These are phyloP conservation scores for Trifolium dubium DNA, from an alignment of 306 rosid species.

Conservation along the genomic window DNA sequence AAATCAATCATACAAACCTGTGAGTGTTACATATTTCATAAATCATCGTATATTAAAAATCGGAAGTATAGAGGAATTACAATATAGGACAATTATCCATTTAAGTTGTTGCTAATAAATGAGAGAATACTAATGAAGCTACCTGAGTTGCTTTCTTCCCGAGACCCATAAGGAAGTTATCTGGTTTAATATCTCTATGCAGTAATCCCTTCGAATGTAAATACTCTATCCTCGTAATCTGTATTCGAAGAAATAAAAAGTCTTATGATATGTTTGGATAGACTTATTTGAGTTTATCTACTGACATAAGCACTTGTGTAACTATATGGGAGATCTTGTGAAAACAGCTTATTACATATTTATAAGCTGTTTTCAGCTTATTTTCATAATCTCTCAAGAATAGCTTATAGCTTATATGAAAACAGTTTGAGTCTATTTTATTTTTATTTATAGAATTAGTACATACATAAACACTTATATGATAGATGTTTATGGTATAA, in stretches of 20 bases:
- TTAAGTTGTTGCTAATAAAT: constrained; percentile 1
- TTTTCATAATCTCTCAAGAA: neutral
- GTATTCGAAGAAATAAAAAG: constrained; percentile 28
- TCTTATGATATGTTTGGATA: neutral
- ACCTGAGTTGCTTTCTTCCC: constrained; percentile 96
- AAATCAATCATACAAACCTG: constrained; percentile 80
- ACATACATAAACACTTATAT: neutral
- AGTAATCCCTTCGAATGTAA: constrained; percentile 70
- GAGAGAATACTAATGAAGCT: constrained; percentile 19
- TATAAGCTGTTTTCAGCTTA: neutral
- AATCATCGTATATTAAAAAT: constrained; percentile 4
- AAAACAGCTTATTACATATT: neutral
- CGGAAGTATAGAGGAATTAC: constrained; percentile 10
- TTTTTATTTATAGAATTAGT: no score
- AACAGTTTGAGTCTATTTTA: neutral
- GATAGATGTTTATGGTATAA: neutral
- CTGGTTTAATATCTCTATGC: constrained; percentile 96
- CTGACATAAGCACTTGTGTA: neutral
- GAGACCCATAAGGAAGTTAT: constrained; percentile 96
- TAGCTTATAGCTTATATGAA: neutral
- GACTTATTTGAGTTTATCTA: neutral
- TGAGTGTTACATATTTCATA: constrained; percentile 22
- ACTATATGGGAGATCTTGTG: no score
- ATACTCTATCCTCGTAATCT: constrained; percentile 66
- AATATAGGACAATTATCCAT: neutral